phyloP scores from a whole-genome alignment of 2,329 filamentous ascomycete genomes.

The Lasiodiplodia hormozganensis region DNA sequence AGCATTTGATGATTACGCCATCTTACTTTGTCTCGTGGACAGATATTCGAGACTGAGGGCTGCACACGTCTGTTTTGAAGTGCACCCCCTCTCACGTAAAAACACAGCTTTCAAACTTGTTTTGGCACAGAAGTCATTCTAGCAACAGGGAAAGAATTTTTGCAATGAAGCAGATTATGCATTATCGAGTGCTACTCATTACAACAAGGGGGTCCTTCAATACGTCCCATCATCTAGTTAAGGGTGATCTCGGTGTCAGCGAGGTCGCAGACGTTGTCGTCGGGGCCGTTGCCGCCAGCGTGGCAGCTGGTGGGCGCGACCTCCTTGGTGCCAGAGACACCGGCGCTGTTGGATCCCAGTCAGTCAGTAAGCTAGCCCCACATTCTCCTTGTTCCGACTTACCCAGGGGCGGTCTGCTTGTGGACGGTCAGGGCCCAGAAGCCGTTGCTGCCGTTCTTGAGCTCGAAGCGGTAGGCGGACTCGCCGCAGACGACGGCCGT shows the following conservation, averaged over 20 bases:
- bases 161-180: neutral
- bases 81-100: too few species aligned
- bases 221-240: neutral
- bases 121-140: neutral
- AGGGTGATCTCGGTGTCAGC: slow-evolving; percentile 3
- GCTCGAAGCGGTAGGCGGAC: slow-evolving; percentile 11
- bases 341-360: neutral
- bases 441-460: slow-evolving; percentile 8
- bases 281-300: neutral
- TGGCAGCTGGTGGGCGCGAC: slow-evolving; percentile 1
- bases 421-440: slow-evolving; percentile 10
- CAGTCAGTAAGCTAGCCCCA: neutral
- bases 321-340: neutral
- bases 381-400: neutral
- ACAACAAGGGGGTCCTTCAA: neutral
- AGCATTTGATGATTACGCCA: too few species aligned
- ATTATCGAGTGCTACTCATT: neutral
- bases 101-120: neutral
- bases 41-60: too few species aligned
- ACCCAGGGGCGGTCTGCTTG: slow-evolving; percentile 13
- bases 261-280: slow-evolving; percentile 3
- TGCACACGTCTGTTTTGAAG: too few species aligned
- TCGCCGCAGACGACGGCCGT: slow-evolving; percentile 4
- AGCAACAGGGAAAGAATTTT: neutral
- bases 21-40: too few species aligned